Percentiles rank a stretch among this genome's conserved stretches.
Evolutionary conservation across 2,329 filamentous ascomycete genomes (phyloP).

Genomic region (Colletotrichum siamense): DNA sequence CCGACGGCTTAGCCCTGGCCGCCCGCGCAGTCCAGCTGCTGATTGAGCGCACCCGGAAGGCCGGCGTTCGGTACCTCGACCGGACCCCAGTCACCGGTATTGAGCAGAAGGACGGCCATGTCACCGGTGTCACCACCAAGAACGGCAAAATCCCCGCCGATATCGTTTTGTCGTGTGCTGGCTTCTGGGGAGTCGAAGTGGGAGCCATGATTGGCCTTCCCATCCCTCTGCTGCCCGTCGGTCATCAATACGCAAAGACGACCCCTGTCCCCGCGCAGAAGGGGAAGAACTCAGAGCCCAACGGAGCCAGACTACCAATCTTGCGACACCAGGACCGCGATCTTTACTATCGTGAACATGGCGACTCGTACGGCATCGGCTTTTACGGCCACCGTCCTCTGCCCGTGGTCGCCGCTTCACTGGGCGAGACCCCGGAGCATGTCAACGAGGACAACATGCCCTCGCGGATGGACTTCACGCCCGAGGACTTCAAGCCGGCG

Average conservation of each 20-base stretch:
- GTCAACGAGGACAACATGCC: constrained; percentile 68
- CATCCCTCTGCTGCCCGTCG: constrained; percentile 65
- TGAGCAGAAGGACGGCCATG: constrained; percentile 49
- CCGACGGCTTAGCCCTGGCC: constrained; percentile 65
- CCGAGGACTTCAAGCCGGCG: constrained; percentile 64
- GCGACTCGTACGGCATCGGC: constrained; percentile 66
- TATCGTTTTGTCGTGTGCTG: constrained; percentile 67
- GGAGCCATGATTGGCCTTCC: constrained; percentile 64
- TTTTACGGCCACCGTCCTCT: constrained; percentile 69
- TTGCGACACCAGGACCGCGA: constrained; percentile 68
- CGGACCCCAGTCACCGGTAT: constrained; percentile 64
- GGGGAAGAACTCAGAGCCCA: constrained; percentile 39
- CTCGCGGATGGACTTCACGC: constrained; percentile 64
- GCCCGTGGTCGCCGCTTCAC: constrained; percentile 59
- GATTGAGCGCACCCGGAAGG: constrained; percentile 60
- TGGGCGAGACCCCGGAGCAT: constrained; percentile 57
- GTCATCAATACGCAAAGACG: constrained; percentile 69
- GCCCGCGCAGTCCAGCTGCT: constrained; percentile 66
- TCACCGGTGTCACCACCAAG: constrained; percentile 61
- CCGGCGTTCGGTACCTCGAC: constrained; percentile 64
- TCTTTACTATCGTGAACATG: constrained; percentile 70
- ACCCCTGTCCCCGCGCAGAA: constrained; percentile 51
- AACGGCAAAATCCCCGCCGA: constrained; percentile 59
- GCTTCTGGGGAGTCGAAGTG: constrained; percentile 71
- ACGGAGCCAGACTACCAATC: constrained; percentile 62